phyloP scores from a whole-genome alignment of 768 basidiomycete species.

The Boletus coccyginus region DNA sequence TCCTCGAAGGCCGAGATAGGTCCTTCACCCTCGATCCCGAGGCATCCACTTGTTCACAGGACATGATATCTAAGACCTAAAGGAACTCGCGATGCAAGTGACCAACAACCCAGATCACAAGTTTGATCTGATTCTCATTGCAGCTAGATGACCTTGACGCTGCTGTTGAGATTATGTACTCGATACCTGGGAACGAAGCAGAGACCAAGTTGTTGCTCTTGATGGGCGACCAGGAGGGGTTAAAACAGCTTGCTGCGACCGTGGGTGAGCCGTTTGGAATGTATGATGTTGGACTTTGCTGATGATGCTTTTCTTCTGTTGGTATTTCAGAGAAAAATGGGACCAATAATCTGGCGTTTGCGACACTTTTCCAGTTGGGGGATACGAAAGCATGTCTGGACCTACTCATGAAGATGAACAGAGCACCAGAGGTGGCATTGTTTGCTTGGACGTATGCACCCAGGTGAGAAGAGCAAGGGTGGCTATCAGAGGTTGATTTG shows the following conservation, averaged over 20 bases:
- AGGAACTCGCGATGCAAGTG: constrained; percentile 88
- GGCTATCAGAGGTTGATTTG: neutral
- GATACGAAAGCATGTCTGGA: constrained; percentile 79
- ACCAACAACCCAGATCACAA: constrained; percentile 94
- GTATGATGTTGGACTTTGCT: neutral
- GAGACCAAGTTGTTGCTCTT: constrained; percentile 79
- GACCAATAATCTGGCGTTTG: constrained; percentile 94
- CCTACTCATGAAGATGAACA: constrained; percentile 77
- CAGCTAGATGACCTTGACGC: constrained; percentile 89
- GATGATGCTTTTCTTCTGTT: neutral
- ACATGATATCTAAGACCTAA: constrained; percentile 56
- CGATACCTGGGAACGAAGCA: constrained; percentile 66
- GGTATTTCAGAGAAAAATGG: constrained; percentile 59
- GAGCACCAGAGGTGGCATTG: constrained; percentile 88
- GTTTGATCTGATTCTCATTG: constrained; percentile 90
- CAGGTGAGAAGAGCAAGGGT: constrained; percentile 43
- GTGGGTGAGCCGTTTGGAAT: constrained; percentile 53
- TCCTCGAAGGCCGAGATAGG: constrained; percentile 85
- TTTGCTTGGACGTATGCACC: constrained; percentile 95
- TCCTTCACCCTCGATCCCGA: neutral
- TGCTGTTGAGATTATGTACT: constrained; percentile 74
- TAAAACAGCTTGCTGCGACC: constrained; percentile 58
- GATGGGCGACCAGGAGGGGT: constrained; percentile 72
- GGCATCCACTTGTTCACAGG: neutral
- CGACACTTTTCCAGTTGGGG: constrained; percentile 78